Conservation (phyloP, 129 eudicot species). For the Mikania micrantha region DNA sequence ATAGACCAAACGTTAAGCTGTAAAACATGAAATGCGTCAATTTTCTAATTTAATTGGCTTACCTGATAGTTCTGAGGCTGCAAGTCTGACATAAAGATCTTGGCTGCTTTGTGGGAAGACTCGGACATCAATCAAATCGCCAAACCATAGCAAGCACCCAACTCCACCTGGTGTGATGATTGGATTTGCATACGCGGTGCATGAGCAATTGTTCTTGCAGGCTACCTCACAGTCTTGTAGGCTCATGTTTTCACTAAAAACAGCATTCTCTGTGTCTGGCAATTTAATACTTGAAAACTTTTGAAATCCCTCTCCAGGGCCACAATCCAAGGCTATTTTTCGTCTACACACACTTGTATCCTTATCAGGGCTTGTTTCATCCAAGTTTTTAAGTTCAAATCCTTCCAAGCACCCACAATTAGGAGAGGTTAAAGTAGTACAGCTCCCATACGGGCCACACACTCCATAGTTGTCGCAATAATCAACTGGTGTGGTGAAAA, state of each 20-base stretch:
- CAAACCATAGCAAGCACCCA: constrained; percentile 48
- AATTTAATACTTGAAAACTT: constrained; percentile 16
- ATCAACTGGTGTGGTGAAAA: not conserved
- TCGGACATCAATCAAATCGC: constrained; percentile 9
- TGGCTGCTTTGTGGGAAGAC: constrained; percentile 22
- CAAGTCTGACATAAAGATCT: constrained; percentile 21
- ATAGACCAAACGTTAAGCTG: not conserved
- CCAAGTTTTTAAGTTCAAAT: constrained; percentile 1
- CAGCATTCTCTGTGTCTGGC: constrained; percentile 17
- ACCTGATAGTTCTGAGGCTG: constrained; percentile 14
- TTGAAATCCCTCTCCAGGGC: constrained; percentile 19
- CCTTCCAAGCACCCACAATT: constrained; percentile 25
- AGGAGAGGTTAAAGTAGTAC: constrained; percentile 1
- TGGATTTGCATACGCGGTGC: constrained; percentile 26
- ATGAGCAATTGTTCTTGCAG: constrained; percentile 22
- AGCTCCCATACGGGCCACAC: constrained; percentile 22
- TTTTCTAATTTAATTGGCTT: not conserved
- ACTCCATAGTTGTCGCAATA: constrained; percentile 7
- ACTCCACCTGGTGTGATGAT: constrained; percentile 24
- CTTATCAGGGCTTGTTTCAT: constrained; percentile 5
- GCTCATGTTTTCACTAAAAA: not conserved
- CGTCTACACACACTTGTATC: constrained; percentile 21
- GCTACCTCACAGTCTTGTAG: constrained; percentile 19
- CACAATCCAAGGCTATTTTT: constrained; percentile 15
- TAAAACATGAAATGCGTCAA: not conserved